Percentiles rank a stretch among this genome's conserved stretches.
Conservation (phyloP, 2,329 filamentous ascomycete species). For the Ophiocordyceps camponoti-floridani region DNA sequence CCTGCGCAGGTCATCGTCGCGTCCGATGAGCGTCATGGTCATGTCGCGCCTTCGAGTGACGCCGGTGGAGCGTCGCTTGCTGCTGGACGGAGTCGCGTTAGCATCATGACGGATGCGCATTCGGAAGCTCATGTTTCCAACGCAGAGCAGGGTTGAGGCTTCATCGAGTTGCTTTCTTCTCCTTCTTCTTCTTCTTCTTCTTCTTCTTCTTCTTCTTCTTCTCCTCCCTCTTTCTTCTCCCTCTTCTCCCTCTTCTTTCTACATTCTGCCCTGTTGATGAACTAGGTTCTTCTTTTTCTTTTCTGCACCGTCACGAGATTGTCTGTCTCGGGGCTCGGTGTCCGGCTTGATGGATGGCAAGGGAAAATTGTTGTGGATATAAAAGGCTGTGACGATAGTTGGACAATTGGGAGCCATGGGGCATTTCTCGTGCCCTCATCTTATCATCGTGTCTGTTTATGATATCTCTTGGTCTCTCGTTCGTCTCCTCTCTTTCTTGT, state of each 20-base stretch:
- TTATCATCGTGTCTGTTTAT: too few relatives aligned
- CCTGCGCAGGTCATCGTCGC: conserved; percentile 82
- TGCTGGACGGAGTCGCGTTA: conserved; percentile 18
- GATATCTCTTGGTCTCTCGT: too few relatives aligned
- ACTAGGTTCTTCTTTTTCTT: background rate
- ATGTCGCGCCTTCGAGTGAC: conserved; percentile 31
- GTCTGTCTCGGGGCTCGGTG: too few relatives aligned
- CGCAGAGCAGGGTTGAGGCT: too few relatives aligned
- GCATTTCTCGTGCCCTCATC: too few relatives aligned
- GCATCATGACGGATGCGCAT: conserved; percentile 14
- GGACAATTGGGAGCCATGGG: too few relatives aligned
- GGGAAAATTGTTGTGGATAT: too few relatives aligned
- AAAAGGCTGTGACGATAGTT: too few relatives aligned
- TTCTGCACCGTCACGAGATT: background rate
- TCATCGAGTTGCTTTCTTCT: background rate
- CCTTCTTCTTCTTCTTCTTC: background rate
- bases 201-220: background rate
- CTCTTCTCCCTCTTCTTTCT: background rate
- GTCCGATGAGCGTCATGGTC: conserved; percentile 24
- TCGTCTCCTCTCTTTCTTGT: background rate
- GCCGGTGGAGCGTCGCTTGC: conserved; percentile 24
- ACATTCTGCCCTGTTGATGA: too few relatives aligned
- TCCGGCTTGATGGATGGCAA: too few relatives aligned
- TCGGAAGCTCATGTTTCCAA: background rate
- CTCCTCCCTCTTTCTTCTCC: background rate